These are phyloP conservation scores for Dothistroma septosporum DNA, from an alignment of 2,329 filamentous ascomycete species.

Conservation along the genomic window DNA sequence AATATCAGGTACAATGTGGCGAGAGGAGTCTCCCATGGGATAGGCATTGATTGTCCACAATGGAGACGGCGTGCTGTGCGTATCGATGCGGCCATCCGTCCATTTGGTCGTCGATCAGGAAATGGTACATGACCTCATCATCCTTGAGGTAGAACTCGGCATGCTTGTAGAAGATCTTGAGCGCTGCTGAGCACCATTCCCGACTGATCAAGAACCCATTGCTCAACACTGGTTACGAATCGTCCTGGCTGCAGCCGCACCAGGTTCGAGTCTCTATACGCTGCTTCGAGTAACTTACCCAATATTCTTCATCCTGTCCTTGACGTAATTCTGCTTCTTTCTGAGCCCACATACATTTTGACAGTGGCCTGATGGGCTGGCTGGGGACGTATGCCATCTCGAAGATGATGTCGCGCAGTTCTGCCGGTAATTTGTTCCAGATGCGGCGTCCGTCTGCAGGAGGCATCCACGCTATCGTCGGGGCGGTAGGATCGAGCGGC, in stretches of 20 bases:
- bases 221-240: not conserved
- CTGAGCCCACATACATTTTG: not conserved
- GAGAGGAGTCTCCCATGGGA: not conserved
- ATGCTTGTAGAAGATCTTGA: not conserved
- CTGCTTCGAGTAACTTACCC: not conserved
- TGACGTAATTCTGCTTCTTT: not conserved
- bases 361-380: not conserved
- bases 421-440: constrained; percentile 3
- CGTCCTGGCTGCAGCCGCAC: not conserved
- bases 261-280: not conserved
- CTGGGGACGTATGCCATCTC: not conserved
- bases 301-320: not conserved
- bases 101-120: not conserved
- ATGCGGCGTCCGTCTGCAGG: not conserved
- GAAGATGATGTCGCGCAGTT: not conserved
- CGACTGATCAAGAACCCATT: not conserved
- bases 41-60: not conserved
- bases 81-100: not conserved
- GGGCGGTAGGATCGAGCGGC: not conserved
- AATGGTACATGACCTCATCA: not conserved
- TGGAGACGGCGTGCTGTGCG: not conserved
- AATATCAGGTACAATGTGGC: not conserved
- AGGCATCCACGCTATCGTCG: not conserved
- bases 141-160: not conserved
- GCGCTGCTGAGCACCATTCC: not conserved